Evolutionary conservation across 2,329 filamentous ascomycete genomes (phyloP).

Genomic region (Aspergillus tubingensis): DNA sequence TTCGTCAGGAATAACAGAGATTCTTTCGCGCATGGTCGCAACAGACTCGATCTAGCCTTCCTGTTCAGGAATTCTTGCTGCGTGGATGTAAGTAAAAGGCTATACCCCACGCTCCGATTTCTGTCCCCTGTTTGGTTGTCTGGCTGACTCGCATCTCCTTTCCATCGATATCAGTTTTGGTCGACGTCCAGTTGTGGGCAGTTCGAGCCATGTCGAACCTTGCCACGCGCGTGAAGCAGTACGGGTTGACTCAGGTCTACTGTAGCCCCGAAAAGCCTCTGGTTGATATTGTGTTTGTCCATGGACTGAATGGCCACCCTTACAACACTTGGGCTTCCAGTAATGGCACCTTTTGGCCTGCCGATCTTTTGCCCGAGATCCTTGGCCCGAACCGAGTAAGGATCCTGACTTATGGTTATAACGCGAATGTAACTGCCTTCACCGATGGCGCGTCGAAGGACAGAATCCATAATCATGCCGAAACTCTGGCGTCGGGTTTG

Average conservation of each 20-base stretch:
- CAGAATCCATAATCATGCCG: constrained; percentile 70
- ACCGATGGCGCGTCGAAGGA: constrained; percentile 60
- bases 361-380: constrained; percentile 64
- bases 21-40: constrained; percentile 1
- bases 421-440: constrained; percentile 62
- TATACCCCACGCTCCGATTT: no score
- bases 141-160: background rate
- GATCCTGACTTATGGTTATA: constrained; percentile 72
- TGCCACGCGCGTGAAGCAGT: constrained; percentile 35
- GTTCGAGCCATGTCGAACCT: constrained; percentile 23
- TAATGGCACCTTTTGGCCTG: constrained; percentile 65
- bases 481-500: constrained; percentile 65
- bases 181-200: background rate
- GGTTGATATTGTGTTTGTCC: constrained; percentile 66
- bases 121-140: background rate
- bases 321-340: constrained; percentile 62
- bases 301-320: constrained; percentile 69
- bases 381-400: constrained; percentile 62
- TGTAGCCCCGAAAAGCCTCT: constrained; percentile 38
- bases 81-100: background rate
- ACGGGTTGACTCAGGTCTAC: constrained; percentile 47
- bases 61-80: background rate
- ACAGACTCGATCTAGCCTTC: background rate
- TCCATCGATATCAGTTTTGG: background rate
- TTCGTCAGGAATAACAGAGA: background rate